A percentile compares a stretch with the other conserved stretches of the same genome.
Conservation (phyloP, 352 stramenopile species). For the Phytophthora aleatoria region DNA sequence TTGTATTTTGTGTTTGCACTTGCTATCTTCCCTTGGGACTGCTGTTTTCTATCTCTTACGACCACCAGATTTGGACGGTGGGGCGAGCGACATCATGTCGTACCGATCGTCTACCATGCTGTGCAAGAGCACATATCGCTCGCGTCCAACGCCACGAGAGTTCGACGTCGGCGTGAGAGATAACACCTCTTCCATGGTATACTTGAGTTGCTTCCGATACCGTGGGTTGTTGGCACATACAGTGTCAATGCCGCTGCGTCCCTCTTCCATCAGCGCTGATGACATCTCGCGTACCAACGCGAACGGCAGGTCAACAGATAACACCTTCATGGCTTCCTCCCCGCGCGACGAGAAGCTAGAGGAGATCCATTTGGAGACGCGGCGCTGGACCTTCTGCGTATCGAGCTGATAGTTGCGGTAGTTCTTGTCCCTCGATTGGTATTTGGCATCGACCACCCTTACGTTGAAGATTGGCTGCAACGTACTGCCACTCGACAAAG, state of each 20-base stretch:
- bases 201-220: constrained; percentile 84
- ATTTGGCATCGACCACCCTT: constrained; percentile 74
- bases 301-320: constrained; percentile 85
- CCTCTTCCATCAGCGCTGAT: constrained; percentile 81
- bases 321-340: constrained; percentile 83
- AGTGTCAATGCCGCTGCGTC: constrained; percentile 55
- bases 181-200: constrained; percentile 80
- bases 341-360: constrained; percentile 75
- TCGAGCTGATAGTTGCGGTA: constrained; percentile 69
- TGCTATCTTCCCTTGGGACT: constrained; percentile 1
- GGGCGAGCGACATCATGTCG: constrained; percentile 82
- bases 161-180: constrained; percentile 49
- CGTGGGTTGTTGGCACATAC: constrained; percentile 62
- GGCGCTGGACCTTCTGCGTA: constrained; percentile 77
- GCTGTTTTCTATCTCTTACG: constrained; percentile 35
- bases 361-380: constrained; percentile 88
- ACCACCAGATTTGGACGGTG: constrained; percentile 42
- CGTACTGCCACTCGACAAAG: constrained; percentile 9
- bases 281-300: constrained; percentile 79
- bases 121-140: constrained; percentile 84
- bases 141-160: constrained; percentile 47
- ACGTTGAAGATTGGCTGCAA: constrained; percentile 82
- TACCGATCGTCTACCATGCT: constrained; percentile 87
- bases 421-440: constrained; percentile 51
- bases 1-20: background rate